Evolutionary conservation across 441 rosid species (phyloP).

Genomic region (Euphorbia corollata): DNA sequence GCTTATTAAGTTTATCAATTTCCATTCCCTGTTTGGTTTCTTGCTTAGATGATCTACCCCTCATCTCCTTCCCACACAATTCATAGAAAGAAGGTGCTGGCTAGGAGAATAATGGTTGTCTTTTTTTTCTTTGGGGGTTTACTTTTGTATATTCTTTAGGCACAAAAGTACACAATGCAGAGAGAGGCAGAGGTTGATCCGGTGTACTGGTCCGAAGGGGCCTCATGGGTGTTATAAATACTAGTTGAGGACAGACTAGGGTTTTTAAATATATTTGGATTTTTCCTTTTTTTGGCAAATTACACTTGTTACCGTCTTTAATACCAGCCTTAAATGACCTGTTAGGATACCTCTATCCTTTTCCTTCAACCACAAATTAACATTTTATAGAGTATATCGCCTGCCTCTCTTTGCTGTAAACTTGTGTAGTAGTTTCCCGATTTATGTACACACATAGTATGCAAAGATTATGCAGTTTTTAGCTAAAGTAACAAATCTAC

Average conservation of each 20-base stretch:
- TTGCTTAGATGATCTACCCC: constrained; percentile 41
- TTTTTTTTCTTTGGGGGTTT: constrained; percentile 9
- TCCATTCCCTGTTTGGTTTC: constrained; percentile 33
- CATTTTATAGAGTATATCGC: not conserved
- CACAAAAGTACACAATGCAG: constrained; percentile 49
- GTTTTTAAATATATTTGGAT: constrained; percentile 37
- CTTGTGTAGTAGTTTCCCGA: not conserved
- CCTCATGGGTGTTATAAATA: constrained; percentile 72
- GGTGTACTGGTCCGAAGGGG: constrained; percentile 34
- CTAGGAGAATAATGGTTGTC: constrained; percentile 29
- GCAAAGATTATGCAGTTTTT: not conserved
- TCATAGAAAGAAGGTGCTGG: constrained; percentile 24
- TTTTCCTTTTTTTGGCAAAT: constrained; percentile 53
- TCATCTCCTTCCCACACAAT: constrained; percentile 10
- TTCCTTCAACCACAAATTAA: constrained; percentile 8
- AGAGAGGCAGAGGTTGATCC: constrained; percentile 42
- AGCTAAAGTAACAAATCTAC: not conserved
- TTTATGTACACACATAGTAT: not conserved
- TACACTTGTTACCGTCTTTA: constrained; percentile 34
- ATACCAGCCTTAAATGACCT: constrained; percentile 47
- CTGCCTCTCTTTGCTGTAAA: not conserved
- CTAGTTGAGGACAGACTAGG: constrained; percentile 38
- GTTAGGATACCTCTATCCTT: constrained; percentile 34
- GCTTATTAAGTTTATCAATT: constrained; percentile 33
- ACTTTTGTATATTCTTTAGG: constrained; percentile 26